Percentiles rank a stretch among this genome's conserved stretches.
Conservation (phyloP, 1,284 basidiomycete species). For the Apiotrichum mycotoxinovorans region DNA sequence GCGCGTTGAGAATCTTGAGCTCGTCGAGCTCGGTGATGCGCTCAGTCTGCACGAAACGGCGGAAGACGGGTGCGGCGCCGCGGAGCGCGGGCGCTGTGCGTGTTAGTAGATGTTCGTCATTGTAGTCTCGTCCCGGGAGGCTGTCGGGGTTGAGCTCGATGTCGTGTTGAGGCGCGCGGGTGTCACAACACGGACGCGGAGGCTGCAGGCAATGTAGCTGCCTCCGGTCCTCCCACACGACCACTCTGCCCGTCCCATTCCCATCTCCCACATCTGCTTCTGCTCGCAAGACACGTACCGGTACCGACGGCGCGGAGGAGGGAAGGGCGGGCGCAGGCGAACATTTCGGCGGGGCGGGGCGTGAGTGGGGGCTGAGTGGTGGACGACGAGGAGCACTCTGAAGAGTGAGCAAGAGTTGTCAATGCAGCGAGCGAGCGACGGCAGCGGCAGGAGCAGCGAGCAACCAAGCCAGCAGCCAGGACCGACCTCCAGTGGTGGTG, state of each 20-base stretch:
- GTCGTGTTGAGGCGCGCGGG: too few relatives aligned
- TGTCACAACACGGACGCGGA: too few relatives aligned
- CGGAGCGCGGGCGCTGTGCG: conserved; percentile 17
- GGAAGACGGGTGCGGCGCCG: conserved; percentile 2
- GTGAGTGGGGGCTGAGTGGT: not conserved
- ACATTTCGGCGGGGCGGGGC: conserved; percentile 8
- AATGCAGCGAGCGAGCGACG: not conserved
- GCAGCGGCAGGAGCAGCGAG: not conserved
- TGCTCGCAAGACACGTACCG: conserved; percentile 10
- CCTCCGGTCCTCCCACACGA: not conserved
- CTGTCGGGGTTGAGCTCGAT: not conserved
- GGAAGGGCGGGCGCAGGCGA: conserved; percentile 20
- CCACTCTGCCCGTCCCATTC: too few relatives aligned
- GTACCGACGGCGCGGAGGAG: conserved; percentile 22
- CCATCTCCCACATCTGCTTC: too few relatives aligned
- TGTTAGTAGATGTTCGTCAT: not conserved
- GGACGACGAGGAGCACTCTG: not conserved
- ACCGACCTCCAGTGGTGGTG: too few relatives aligned
- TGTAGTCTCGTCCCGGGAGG: too few relatives aligned
- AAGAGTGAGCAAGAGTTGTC: not conserved
- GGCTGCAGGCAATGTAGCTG: too few relatives aligned
- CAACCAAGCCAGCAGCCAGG: too few relatives aligned
- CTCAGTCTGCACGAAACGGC: conserved; percentile 31
- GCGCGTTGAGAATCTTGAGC: conserved; percentile 67
- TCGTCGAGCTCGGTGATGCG: conserved; percentile 35